Percentiles rank a stretch among this genome's conserved stretches.
phyloP scores from a whole-genome alignment of 2,329 filamentous ascomycete genomes.

The Truncatella angustata region DNA sequence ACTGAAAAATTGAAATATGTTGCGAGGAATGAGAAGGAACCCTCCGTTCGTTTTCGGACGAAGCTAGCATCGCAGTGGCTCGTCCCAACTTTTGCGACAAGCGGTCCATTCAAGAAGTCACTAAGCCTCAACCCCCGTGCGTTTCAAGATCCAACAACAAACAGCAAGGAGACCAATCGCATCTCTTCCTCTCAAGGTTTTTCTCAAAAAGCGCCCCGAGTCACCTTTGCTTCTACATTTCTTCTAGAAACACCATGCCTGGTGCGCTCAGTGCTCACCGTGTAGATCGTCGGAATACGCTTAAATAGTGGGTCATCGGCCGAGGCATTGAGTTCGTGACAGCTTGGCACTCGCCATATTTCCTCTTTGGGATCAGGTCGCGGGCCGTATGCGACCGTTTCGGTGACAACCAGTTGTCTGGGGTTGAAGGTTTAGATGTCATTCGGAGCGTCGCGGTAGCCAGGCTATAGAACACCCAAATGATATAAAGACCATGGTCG shows the following conservation, averaged over 20 bases:
- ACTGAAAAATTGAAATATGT: too few species aligned
- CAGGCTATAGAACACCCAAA: background rate
- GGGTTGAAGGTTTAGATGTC: background rate
- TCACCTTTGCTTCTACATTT: background rate
- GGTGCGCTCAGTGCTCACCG: background rate
- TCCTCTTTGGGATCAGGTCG: background rate
- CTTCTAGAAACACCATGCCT: background rate
- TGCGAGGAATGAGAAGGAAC: background rate
- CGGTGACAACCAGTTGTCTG: background rate
- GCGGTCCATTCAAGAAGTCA: background rate
- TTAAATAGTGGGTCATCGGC: background rate
- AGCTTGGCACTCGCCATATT: background rate
- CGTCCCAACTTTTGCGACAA: background rate
- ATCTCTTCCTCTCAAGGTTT: background rate
- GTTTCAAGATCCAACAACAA: background rate
- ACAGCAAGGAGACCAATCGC: background rate
- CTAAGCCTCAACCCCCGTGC: background rate
- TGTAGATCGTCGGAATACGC: background rate
- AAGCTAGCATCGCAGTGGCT: too few species aligned
- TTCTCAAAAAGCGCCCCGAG: background rate
- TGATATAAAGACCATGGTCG: background rate
- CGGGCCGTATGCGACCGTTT: background rate
- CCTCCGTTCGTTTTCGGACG: too few species aligned
- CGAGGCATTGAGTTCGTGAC: background rate
- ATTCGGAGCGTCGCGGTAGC: background rate